Percentiles rank a stretch among this genome's conserved stretches.
Evolutionary conservation across 371 early-diverging fungal species (phyloP).

Genomic region (Mortierella sp.): DNA sequence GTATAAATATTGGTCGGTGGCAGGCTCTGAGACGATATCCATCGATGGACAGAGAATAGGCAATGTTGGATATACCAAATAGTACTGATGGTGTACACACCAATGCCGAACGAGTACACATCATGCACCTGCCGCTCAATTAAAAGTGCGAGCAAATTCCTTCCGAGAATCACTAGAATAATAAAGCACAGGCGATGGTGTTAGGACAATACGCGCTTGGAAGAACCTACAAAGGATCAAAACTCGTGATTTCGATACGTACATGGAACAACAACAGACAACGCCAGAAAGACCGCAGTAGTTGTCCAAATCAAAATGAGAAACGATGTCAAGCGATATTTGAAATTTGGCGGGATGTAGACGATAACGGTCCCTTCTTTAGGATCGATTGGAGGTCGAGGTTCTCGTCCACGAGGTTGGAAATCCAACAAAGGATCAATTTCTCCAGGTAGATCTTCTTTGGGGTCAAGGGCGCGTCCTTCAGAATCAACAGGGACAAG

Average conservation of each 20-base stretch:
- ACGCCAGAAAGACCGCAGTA: constrained; percentile 55
- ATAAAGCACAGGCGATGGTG: no score
- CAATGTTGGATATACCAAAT: constrained; percentile 29
- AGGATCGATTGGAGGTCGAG: constrained; percentile 50
- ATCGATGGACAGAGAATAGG: constrained; percentile 17
- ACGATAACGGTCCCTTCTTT: constrained; percentile 66
- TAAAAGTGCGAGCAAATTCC: constrained; percentile 55
- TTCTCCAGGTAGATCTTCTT: constrained; percentile 67
- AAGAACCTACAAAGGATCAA: neutral
- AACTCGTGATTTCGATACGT: constrained; percentile 37
- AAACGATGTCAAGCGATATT: constrained; percentile 57
- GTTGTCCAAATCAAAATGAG: constrained; percentile 69
- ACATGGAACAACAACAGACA: constrained; percentile 61
- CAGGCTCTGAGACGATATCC: neutral
- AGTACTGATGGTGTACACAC: constrained; percentile 45
- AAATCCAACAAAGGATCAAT: constrained; percentile 64
- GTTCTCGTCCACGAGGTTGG: constrained; percentile 59
- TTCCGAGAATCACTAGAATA: constrained; percentile 60
- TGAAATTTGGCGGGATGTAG: constrained; percentile 77
- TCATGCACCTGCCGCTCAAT: constrained; percentile 64
- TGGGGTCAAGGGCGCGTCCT: constrained; percentile 70
- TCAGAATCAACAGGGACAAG: constrained; percentile 77
- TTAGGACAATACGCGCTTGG: neutral
- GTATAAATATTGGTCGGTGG: neutral
- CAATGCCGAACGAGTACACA: constrained; percentile 65